Percentiles rank a stretch among this genome's conserved stretches.
phyloP scores from a whole-genome alignment of 805 yeast species.

The Saturnispora kantuleensis region DNA sequence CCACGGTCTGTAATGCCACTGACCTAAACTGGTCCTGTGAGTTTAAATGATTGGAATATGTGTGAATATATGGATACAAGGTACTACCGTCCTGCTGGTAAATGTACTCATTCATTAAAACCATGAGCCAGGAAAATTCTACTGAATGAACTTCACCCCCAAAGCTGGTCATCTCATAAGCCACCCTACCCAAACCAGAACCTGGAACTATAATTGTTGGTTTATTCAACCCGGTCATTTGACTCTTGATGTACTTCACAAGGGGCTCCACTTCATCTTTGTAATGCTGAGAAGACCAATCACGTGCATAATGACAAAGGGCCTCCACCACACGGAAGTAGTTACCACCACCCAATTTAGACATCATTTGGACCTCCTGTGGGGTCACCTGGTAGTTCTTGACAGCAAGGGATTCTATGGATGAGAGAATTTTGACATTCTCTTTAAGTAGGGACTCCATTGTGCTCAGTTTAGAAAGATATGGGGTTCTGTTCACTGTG shows the following conservation, averaged over 20 bases:
- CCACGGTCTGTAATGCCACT: slow-evolving; percentile 23
- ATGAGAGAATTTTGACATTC: slow-evolving; percentile 40
- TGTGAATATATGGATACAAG: slow-evolving; percentile 48
- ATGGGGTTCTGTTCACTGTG: slow-evolving; percentile 42
- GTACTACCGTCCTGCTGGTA: slow-evolving; percentile 23
- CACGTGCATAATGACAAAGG: slow-evolving; percentile 68
- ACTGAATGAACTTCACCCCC: slow-evolving; percentile 52
- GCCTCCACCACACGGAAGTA: slow-evolving; percentile 52
- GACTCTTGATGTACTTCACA: slow-evolving; percentile 37
- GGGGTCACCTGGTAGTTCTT: slow-evolving; percentile 28
- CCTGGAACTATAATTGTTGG: slow-evolving; percentile 73
- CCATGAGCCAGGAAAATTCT: slow-evolving; percentile 73
- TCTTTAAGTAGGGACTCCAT: slow-evolving; percentile 37
- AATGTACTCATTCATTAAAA: slow-evolving; percentile 51
- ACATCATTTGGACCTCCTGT: slow-evolving; percentile 34
- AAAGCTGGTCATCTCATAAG: slow-evolving; percentile 45
- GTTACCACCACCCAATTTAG: slow-evolving; percentile 13
- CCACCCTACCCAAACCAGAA: slow-evolving; percentile 72
- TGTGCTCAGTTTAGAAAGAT: slow-evolving; percentile 39
- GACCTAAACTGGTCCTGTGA: slow-evolving; percentile 41
- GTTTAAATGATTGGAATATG: slow-evolving; percentile 54
- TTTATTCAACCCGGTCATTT: slow-evolving; percentile 27
- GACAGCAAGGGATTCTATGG: slow-evolving; percentile 33
- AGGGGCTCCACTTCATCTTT: slow-evolving; percentile 42
- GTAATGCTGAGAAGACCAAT: slow-evolving; percentile 50